phyloP scores from a whole-genome alignment of 768 basidiomycete species.

The Agaricus subrufescens region DNA sequence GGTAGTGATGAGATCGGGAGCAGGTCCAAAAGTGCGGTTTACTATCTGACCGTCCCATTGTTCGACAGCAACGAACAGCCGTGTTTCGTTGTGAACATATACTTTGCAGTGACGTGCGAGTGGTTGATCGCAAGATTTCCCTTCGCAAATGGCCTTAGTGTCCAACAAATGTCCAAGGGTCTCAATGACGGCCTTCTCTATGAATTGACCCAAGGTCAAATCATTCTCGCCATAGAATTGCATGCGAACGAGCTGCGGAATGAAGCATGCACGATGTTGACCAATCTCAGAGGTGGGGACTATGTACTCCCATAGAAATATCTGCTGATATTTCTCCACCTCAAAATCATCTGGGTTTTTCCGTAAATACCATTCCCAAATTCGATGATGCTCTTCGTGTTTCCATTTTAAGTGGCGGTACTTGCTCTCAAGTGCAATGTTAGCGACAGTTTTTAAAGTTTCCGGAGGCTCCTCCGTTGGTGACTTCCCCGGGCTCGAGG shows the following conservation, averaged over 20 bases:
- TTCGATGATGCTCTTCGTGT: slow-evolving; percentile 81
- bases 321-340: slow-evolving; percentile 90
- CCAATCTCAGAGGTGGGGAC: slow-evolving; percentile 71
- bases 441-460: slow-evolving; percentile 54
- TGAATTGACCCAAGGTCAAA: slow-evolving; percentile 88
- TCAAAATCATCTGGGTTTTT: slow-evolving; percentile 84
- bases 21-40: slow-evolving; percentile 46
- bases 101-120: slow-evolving; percentile 81
- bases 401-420: slow-evolving; percentile 69
- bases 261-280: slow-evolving; percentile 69
- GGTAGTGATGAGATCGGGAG: slow-evolving; percentile 79
- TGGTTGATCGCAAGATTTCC: slow-evolving; percentile 81
- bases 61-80: slow-evolving; percentile 81
- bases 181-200: slow-evolving; percentile 74
- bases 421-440: slow-evolving; percentile 72
- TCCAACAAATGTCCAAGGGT: slow-evolving; percentile 66
- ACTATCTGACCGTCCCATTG: slow-evolving; percentile 81
- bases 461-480: slow-evolving; percentile 19
- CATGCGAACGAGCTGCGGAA: slow-evolving; percentile 67
- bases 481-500: neutral
- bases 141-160: slow-evolving; percentile 72
- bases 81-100: slow-evolving; percentile 86
- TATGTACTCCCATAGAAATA: slow-evolving; percentile 74
- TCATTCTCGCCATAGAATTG: slow-evolving; percentile 93
- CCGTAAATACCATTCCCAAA: slow-evolving; percentile 95